phyloP scores from a whole-genome alignment of 2,329 filamentous ascomycete genomes.

The Alternaria postmessia region DNA sequence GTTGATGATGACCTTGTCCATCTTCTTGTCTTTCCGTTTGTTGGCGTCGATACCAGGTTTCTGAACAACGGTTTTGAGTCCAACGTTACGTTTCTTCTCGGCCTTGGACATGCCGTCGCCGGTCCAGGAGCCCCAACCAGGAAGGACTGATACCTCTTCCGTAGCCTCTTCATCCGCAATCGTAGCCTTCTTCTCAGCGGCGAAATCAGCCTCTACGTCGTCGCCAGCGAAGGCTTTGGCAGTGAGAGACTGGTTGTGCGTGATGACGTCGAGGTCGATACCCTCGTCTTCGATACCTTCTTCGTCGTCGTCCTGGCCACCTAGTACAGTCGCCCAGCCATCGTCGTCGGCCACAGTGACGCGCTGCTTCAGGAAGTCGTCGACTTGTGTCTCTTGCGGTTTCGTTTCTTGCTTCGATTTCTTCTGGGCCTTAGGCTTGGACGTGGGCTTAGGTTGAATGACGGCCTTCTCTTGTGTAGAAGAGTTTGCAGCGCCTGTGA shows the following conservation, averaged over 20 bases:
- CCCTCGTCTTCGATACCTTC: slow-evolving; percentile 51
- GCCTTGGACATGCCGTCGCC: slow-evolving; percentile 81
- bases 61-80: slow-evolving; percentile 67
- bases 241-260: slow-evolving; percentile 71
- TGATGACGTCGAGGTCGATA: slow-evolving; percentile 51
- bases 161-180: slow-evolving; percentile 83
- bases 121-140: slow-evolving; percentile 93
- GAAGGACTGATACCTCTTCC: slow-evolving; percentile 81
- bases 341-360: slow-evolving; percentile 49
- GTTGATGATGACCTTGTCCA: slow-evolving; percentile 88
- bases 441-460: slow-evolving; percentile 25
- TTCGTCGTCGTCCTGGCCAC: slow-evolving; percentile 43
- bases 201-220: slow-evolving; percentile 83
- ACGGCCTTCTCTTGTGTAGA: slow-evolving; percentile 6
- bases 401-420: slow-evolving; percentile 22
- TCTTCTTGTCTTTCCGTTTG: slow-evolving; percentile 81
- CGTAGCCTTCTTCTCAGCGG: slow-evolving; percentile 76
- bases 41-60: slow-evolving; percentile 77
- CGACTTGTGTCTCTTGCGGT: slow-evolving; percentile 26
- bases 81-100: slow-evolving; percentile 62
- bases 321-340: slow-evolving; percentile 56
- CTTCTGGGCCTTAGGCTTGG: slow-evolving; percentile 28
- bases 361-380: slow-evolving; percentile 42
- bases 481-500: slow-evolving; percentile 16
- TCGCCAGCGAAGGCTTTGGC: slow-evolving; percentile 85